Percentiles rank a stretch among this genome's conserved stretches.
These are phyloP conservation scores for Ophiostoma sp. DNA, from an alignment of 2,329 filamentous ascomycete species.

Conservation along the genomic window DNA sequence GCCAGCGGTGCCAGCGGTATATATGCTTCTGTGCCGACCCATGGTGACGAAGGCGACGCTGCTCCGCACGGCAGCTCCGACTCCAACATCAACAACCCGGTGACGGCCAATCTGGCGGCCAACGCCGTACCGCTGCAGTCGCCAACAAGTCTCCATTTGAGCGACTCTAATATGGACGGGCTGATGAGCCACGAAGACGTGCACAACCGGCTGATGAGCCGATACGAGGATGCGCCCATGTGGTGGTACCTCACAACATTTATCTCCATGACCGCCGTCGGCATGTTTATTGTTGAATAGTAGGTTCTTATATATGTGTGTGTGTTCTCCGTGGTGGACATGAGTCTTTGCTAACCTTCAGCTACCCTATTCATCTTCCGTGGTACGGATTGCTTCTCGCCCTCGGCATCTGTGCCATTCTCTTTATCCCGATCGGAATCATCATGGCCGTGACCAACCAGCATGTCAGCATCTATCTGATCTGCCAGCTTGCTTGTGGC, in stretches of 20 bases:
- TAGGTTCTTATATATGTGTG: not conserved
- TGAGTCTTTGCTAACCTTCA: not conserved
- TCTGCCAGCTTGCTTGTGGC: slow-evolving; percentile 80
- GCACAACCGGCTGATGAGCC: slow-evolving; percentile 76
- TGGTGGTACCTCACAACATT: slow-evolving; percentile 77
- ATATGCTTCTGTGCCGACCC: slow-evolving; percentile 21
- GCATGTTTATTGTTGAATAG: slow-evolving; percentile 80
- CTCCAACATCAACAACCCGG: slow-evolving; percentile 24
- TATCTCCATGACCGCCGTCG: slow-evolving; percentile 67
- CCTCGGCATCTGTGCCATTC: slow-evolving; percentile 68
- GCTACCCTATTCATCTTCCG: slow-evolving; percentile 71
- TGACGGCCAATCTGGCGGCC: slow-evolving; percentile 18
- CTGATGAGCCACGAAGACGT: slow-evolving; percentile 71
- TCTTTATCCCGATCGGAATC: slow-evolving; percentile 87
- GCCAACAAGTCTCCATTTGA: slow-evolving; percentile 13
- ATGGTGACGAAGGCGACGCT: slow-evolving; percentile 2
- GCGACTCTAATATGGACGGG: slow-evolving; percentile 40
- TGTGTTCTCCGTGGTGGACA: not conserved
- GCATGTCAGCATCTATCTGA: slow-evolving; percentile 78
- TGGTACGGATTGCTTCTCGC: slow-evolving; percentile 83
- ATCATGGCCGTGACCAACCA: slow-evolving; percentile 92
- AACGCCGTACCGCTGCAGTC: slow-evolving; percentile 24
- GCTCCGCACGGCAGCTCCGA: slow-evolving; percentile 19
- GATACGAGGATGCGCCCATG: slow-evolving; percentile 75
- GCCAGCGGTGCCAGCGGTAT: not conserved